Base-by-base conservation (phyloP, 345 rosid genomes). In the Murraya koenigii region DNA sequence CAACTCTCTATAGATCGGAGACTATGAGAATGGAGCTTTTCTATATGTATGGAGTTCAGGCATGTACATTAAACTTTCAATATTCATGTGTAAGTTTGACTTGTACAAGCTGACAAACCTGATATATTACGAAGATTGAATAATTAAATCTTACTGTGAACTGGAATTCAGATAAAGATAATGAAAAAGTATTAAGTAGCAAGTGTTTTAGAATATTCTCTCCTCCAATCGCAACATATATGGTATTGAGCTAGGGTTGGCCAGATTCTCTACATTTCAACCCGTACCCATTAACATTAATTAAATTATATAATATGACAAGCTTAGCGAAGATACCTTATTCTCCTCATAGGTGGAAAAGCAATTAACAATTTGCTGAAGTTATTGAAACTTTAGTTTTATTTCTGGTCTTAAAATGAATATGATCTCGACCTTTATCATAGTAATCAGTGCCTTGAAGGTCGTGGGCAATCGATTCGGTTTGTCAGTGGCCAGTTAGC, bases 1-100 rank as follows among this genome's bases (percentile, higher is more conserved):
- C 94, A 66, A 85, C 85, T 81, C 83, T 92, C 65, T 93, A 92
- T 77, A 81, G 93, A 65, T 85, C 93, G 87, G 97, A 93, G 83
- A 88, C 90, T 54, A 82, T 92, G 88, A 88, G 87, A 77, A 91
- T 95, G 66, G 92, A 95, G 82, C 88, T 95, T 20, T 85, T 93
- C 80, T 95, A 97, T 14, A 88, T 91, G 38, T 91, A 95, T 77
- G 96, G 98, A 62, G 80, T 64, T 73, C 94, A 93, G 98, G 99
- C 87, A 82, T 75, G 85, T 84, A 77, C 83, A 80, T 69, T 22
- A 67, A 66, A 64, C 79, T 35, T 75, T 70, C 54, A 63, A 60
- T 36, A 56, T 71, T 63, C 38, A 68, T 60, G 64, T 76, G 38
- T 70, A 54, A 76, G 66, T 38, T 52, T 71, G 63, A 69, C 55